Base-by-base conservation (phyloP, 352 stramenopile genomes). In the Phytopythium aichiense region DNA sequence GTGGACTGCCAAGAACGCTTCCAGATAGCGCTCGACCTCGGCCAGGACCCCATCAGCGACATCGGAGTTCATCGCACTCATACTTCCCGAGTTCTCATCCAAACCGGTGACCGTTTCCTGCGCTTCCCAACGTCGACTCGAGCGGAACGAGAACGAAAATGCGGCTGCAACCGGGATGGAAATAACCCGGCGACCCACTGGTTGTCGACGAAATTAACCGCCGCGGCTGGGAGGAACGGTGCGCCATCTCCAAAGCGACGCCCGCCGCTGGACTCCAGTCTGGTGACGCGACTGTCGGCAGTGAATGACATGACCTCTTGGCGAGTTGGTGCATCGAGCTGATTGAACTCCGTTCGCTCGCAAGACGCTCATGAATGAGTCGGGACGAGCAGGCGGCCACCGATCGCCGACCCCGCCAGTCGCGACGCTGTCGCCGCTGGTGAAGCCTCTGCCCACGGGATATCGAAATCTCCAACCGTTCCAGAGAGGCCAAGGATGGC, bases 381-480 rank as follows among this genome's bases (percentile, higher is more conserved):
- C 22, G 9, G 37, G 33, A 2, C 12, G 33, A 6, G 20, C 30
- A 13, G 18, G 30, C 15, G 51, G 28, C 1, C 20, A 20, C 7
- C 5, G 30, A 2, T 45, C 51, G 20, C 8, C 51, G 5, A 23
- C 37, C 23, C 16, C 37, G 25, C 56, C 42, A n/a, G 56, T 48
- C 49, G 51, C 65, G 18, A 60, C 59, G 31, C 58, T 88, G 8
- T 91, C 81, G 2, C 81, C 81, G n/a, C 73, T 89, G 42, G 74
- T 86, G 30, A 74, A 81, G 31, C 61, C 87, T 1, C 57, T 88
- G 38, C 79, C 81, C 2, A 88, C 74, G 2, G 81, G 81, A 0
- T 89, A 89, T 58, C 77, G 79, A 43, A 77, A 88, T 55, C 76
- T 91, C n/a, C 77, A 88, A 49, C 81, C 76, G 11, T 80, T 91